phyloP scores from a whole-genome alignment of 148 eudicot species.

The Chenopodium formosanum region DNA sequence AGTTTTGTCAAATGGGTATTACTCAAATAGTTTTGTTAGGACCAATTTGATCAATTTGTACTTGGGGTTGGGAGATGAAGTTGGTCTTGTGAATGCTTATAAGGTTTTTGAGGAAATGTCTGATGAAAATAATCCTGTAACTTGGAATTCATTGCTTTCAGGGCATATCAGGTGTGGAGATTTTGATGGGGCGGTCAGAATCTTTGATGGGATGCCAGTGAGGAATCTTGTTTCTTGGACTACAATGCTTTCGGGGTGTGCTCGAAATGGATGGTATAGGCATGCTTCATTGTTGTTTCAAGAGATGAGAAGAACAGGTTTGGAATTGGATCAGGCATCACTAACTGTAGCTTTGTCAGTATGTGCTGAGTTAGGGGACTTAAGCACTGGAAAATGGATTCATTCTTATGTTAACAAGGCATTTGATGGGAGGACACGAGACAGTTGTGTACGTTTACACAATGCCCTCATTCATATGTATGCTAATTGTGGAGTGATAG shows the following conservation, averaged over 20 bases:
- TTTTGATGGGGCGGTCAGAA: constrained; percentile 36
- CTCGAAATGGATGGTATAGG: constrained; percentile 41
- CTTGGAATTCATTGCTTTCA: constrained; percentile 58
- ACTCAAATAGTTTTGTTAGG: constrained; percentile 42
- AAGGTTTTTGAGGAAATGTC: constrained; percentile 60
- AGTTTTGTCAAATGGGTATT: constrained; percentile 49
- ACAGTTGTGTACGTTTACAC: constrained; percentile 31
- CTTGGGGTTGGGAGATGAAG: constrained; percentile 21
- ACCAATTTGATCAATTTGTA: constrained; percentile 64
- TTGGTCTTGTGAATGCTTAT: constrained; percentile 31
- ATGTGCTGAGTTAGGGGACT: constrained; percentile 64
- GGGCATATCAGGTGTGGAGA: constrained; percentile 40
- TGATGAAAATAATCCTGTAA: constrained; percentile 39
- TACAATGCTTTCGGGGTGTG: constrained; percentile 57
- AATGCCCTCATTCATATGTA: constrained; percentile 71
- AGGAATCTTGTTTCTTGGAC: constrained; percentile 71
- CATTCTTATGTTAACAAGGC: constrained; percentile 38
- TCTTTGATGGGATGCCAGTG: constrained; percentile 47
- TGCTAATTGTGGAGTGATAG: constrained; percentile 57
- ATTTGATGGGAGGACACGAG: constrained; percentile 15
- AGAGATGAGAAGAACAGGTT: constrained; percentile 35
- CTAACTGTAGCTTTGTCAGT: constrained; percentile 53
- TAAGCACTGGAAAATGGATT: constrained; percentile 56
- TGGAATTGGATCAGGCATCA: constrained; percentile 57
- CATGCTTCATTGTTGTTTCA: constrained; percentile 46